Base-by-base conservation (phyloP, 352 stramenopile species). In the Peronospora belbahrii region DNA sequence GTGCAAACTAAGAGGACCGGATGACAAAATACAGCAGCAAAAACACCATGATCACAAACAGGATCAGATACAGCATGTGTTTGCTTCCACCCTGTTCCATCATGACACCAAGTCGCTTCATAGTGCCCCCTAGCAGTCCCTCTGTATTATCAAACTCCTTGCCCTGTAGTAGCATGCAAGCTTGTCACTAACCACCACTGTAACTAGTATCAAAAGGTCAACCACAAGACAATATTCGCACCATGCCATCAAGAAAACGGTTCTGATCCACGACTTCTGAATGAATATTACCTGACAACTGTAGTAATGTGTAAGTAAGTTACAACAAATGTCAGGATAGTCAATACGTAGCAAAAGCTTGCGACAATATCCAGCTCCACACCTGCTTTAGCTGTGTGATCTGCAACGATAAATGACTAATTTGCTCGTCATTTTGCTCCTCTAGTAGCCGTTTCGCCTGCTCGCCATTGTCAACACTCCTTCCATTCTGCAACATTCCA, bases 81-180 rank as follows among this genome's bases (percentile, higher is more conserved):
- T 86, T 91, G 66, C 78, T 87, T 30, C 82, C 78, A 35, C 82
- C 82, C 23, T 89, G 78, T 25, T 90, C 77, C 77, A 94, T 89
- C 82, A 94, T 94, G 52, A 71, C 63, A 18, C 75, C 74, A 22
- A 94, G 62, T 0, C 76, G 75, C 60, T 89, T 89, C 74, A 94
- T 87, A n/a, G 79, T 94, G 18, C 80, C 80, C 15, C 79, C 77
- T 17, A 94, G 56, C 30, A 94, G 54, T 0, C 78, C 74, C 20
- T 91, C 79, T 33, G 82, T 89, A 62, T 86, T 89, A 46, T 88
- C 76, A 42, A 94, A 91, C 30, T 91, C 82, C 27, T 85, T 89
- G 42, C 78, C 70, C 82, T 93, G 49, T 11, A 48, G 4, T 0
- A 44, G 4, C 28, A 25, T 19, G 17, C 13, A 27, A 44, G 34